Percentiles rank a stretch among this genome's conserved stretches.
Evolutionary conservation across 2,329 filamentous ascomycete genomes (phyloP).

Genomic region (Penicillium frequentans): DNA sequence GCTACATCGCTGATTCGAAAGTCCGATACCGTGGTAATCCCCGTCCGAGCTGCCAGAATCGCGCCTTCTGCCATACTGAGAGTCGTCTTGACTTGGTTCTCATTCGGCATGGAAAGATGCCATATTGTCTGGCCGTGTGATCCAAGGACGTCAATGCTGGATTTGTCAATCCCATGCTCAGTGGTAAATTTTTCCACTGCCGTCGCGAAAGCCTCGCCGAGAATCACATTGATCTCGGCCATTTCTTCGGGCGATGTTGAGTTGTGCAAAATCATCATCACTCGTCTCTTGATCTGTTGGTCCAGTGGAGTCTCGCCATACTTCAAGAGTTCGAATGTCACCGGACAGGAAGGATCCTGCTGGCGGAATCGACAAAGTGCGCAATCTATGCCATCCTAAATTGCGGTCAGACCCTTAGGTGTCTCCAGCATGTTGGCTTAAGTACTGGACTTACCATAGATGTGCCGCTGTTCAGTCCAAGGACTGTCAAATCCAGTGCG

Average conservation of each 20-base stretch:
- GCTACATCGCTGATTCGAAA: conserved; percentile 59
- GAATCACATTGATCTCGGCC: conserved; percentile 57
- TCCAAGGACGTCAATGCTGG: conserved; percentile 55
- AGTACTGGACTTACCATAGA: conserved; percentile 42
- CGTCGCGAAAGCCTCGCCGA: conserved; percentile 58
- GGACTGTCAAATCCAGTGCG: conserved; percentile 51
- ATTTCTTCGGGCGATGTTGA: conserved; percentile 55
- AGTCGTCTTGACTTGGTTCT: conserved; percentile 47
- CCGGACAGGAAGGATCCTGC: conserved; percentile 49
- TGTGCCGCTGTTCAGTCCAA: conserved; percentile 57
- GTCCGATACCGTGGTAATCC: conserved; percentile 60
- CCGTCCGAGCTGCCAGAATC: conserved; percentile 55
- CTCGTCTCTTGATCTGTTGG: conserved; percentile 54
- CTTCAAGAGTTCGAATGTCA: conserved; percentile 57
- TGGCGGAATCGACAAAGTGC: conserved; percentile 59
- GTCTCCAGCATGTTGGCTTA: neutral
- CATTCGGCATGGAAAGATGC: conserved; percentile 53
- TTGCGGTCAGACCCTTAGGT: neutral
- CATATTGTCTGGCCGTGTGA: conserved; percentile 62
- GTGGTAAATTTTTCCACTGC: conserved; percentile 54
- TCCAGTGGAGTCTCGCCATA: conserved; percentile 59
- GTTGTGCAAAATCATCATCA: conserved; percentile 60
- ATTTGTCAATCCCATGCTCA: conserved; percentile 43
- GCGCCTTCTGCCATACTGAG: conserved; percentile 60
- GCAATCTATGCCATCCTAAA: conserved; percentile 56